These are phyloP conservation scores for Ceratobasidium papillatum DNA, from an alignment of 1,284 basidiomycete species.

Conservation along the genomic window DNA sequence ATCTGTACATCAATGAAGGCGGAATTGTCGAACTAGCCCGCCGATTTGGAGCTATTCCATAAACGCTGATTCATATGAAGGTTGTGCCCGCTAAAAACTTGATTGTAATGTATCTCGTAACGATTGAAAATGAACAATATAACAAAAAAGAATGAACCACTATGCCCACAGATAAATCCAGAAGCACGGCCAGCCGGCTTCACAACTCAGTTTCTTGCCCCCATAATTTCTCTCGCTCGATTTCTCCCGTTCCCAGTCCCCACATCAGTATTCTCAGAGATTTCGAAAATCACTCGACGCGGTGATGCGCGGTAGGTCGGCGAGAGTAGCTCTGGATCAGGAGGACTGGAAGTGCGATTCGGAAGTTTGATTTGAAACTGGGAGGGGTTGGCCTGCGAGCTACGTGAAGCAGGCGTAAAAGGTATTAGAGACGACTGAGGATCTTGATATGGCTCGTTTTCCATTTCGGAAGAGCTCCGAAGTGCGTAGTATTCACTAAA, in stretches of 20 bases:
- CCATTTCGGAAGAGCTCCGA: constrained; percentile 19
- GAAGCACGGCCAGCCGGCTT: not conserved
- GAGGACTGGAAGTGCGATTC: not conserved
- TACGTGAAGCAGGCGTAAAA: not conserved
- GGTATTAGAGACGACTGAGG: constrained; percentile 16
- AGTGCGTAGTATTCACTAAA: constrained; percentile 27
- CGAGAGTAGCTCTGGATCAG: constrained; percentile 8
- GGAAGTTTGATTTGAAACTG: not conserved
- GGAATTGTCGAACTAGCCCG: constrained; percentile 46
- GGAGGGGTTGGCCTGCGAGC: not conserved
- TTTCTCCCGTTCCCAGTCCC: constrained; percentile 25
- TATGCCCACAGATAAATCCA: not conserved
- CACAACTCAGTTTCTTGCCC: not conserved
- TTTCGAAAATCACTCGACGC: not conserved
- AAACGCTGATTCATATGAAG: not conserved
- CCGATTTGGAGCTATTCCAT: constrained; percentile 39
- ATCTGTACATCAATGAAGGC: constrained; percentile 46
- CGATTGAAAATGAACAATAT: not conserved
- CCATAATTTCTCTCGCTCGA: constrained; percentile 33
- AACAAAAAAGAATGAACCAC: not conserved
- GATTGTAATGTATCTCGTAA: not conserved
- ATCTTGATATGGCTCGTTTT: constrained; percentile 29
- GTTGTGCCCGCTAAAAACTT: no score
- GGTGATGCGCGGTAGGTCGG: constrained; percentile 17
- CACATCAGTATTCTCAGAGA: constrained; percentile 8